Evolutionary conservation across 306 rosid species (phyloP).

Genomic region (barrel medic (Medicago truncatula)): MtrunA17r5.0-ANR NC_053045.1:46809001-46809500

Average conservation of each 20-base stretch:
- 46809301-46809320: conserved; percentile 69
- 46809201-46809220: conserved; percentile 83
- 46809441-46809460: conserved; percentile 48
- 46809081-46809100: conserved; percentile 25
- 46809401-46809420: conserved; percentile 59
- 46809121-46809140: conserved; percentile 28
- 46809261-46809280: conserved; percentile 51
- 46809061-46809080: neutral
- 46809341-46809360: conserved; percentile 23
- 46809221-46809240: conserved; percentile 75
- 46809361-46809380: conserved; percentile 30
- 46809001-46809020: conserved; percentile 29
- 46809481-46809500: conserved; percentile 46
- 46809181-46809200: conserved; percentile 41
- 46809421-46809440: conserved; percentile 50
- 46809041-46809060: conserved; percentile 6
- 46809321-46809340: conserved; percentile 25
- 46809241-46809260: conserved; percentile 47
- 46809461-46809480: conserved; percentile 52
- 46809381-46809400: conserved; percentile 41
- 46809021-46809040: conserved; percentile 18
- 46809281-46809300: conserved; percentile 56
- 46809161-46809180: conserved; percentile 25
- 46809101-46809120: conserved; percentile 4
- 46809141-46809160: conserved; percentile 30